These are phyloP conservation scores for Carex myosuroides DNA, from an alignment of 176 grass and related monocot species.

Conservation along the genomic window DNA sequence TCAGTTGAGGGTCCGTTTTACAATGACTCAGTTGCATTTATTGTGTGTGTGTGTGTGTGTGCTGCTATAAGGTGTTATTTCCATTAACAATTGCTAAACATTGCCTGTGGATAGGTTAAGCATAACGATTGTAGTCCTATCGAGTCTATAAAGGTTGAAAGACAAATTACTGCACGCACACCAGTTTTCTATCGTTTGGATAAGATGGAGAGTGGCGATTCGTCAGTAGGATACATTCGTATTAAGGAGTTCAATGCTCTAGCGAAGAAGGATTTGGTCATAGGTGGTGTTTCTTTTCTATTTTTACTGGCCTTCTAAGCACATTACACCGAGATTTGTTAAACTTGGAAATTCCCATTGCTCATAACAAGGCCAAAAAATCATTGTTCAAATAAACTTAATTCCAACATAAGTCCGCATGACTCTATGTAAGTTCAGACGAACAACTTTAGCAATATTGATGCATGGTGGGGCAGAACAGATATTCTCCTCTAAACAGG, in stretches of 20 bases:
- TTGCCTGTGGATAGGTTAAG: conserved; percentile 61
- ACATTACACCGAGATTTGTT: neutral
- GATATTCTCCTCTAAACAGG: too few species aligned
- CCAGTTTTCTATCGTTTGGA: conserved; percentile 92
- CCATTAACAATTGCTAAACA: conserved; percentile 23
- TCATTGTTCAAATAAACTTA: neutral
- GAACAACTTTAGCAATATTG: neutral
- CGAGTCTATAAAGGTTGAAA: conserved; percentile 85
- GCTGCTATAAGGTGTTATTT: conserved; percentile 3
- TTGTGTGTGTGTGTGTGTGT: neutral
- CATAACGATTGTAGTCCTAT: conserved; percentile 69
- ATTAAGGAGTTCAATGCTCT: conserved; percentile 98
- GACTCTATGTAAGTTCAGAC: neutral
- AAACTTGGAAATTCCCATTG: neutral
- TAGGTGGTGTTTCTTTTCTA: conserved; percentile 44
- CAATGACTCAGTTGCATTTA: neutral
- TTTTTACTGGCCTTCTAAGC: neutral
- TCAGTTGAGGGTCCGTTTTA: neutral
- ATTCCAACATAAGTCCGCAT: neutral
- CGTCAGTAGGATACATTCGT: conserved; percentile 75
- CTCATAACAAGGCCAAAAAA: neutral
- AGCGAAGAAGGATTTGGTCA: conserved; percentile 99
- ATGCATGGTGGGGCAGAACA: neutral
- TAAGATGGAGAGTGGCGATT: conserved; percentile 61
- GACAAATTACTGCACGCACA: conserved; percentile 66